Evolutionary conservation across 2,329 filamentous ascomycete species (phyloP), one percentile per base, ranked within the genome.

Genomic region (Fusarium nelsonii): DNA sequence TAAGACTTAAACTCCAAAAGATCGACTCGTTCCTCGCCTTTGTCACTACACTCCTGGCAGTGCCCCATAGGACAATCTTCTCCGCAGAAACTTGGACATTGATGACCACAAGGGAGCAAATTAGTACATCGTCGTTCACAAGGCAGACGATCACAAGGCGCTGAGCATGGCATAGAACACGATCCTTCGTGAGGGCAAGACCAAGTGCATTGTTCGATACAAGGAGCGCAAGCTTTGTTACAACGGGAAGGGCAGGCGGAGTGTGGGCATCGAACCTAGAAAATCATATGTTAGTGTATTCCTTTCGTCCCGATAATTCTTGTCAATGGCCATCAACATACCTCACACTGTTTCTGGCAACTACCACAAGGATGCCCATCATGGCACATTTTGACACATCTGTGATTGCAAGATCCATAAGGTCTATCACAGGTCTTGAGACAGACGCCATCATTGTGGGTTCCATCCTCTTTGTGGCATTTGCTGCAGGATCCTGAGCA

Each of bases 81-180:
- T 2, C 90, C 90, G 66, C 90, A 92, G 3, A 91, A 64, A 0
- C 85, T 87, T 1, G 89, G 89, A 39, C 80, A 92, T 69, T 81
- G 85, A 70, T 92, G 89, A 1, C 87, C 87, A 73, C 90, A 92
- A 0, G 23, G 9, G 2, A 92, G 76, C 0, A 56, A 18, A 37
- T 84, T 80, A 3, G 78, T 67, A 71, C 90, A 93, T n/a, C 90
- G 81, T 70, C 82, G 73, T 7, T 84, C 84, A 74, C 90, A 93
- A 4, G 90, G 91, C 0, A 91, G 73, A 73, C 87, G 84, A 64
- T 90, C 81, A 71, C 90, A 93, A 0, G 90, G 89, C 0, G 86
- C 89, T 0, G 88, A 86, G 62, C 90, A 92, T 4, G 86, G 86
- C 80, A 88, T 80, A 0, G 75, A 73, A 55, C 83, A 85, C 1